These are phyloP conservation scores for Rhododendron griersonianum DNA, from an alignment of 148 eudicot genomes.

Conservation along the genomic window DNA sequence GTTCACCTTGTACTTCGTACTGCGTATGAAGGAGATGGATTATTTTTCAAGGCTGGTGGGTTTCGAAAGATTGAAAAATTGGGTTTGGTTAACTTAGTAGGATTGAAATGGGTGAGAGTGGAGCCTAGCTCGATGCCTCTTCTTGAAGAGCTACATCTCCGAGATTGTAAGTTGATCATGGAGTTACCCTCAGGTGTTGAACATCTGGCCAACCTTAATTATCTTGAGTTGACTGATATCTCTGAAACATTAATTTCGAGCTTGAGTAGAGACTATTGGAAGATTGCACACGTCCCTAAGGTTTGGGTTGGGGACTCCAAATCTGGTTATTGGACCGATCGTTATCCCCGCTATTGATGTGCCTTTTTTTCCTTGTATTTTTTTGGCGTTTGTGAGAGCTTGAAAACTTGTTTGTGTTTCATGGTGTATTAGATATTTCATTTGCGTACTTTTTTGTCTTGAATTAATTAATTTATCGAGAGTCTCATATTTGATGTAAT, in stretches of 20 bases:
- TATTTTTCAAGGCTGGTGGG: constrained; percentile 18
- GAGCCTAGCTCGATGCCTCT: neutral
- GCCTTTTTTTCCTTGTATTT: too few species aligned
- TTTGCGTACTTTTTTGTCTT: too few species aligned
- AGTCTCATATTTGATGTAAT: too few species aligned
- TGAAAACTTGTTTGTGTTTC: too few species aligned
- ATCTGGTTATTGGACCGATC: too few species aligned
- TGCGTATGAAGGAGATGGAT: constrained; percentile 17
- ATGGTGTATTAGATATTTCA: too few species aligned
- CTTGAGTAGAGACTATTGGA: neutral
- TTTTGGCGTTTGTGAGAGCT: too few species aligned
- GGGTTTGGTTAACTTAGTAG: fast-evolving
- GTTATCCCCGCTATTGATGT: too few species aligned
- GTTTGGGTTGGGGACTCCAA: neutral
- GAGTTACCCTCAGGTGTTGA: constrained; percentile 3
- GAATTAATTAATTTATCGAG: too few species aligned
- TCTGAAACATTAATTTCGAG: neutral
- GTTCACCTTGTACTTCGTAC: neutral
- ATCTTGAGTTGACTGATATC: neutral
- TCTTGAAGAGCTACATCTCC: neutral
- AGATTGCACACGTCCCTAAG: neutral
- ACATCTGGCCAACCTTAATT: neutral
- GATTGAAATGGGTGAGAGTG: neutral
- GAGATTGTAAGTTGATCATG: neutral
- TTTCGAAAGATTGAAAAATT: constrained; percentile 10